These are phyloP conservation scores for Metschnikowia lachancei DNA, from an alignment of 805 yeast species.

Conservation along the genomic window DNA sequence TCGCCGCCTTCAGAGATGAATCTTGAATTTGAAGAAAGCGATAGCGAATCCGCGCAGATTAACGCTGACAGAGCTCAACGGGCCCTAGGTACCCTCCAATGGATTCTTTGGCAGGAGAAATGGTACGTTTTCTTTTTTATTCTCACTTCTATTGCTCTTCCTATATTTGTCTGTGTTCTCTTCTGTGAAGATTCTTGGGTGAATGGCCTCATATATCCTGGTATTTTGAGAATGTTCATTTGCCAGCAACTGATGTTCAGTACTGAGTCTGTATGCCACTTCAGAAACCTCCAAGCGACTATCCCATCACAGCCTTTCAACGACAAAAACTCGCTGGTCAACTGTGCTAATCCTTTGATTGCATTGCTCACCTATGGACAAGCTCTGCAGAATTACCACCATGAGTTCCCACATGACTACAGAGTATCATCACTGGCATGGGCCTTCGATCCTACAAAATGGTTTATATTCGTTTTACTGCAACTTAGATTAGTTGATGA, in stretches of 20 bases:
- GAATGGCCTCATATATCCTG: conserved; percentile 60
- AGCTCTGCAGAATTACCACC: conserved; percentile 90
- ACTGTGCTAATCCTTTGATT: conserved; percentile 57
- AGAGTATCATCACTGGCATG: conserved; percentile 69
- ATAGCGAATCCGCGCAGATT: conserved; percentile 7
- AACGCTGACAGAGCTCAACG: conserved; percentile 8
- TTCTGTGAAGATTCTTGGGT: conserved; percentile 31
- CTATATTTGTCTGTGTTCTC: conserved; percentile 25
- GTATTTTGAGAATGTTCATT: conserved; percentile 63
- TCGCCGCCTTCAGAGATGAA: conserved; percentile 3
- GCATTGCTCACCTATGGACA: conserved; percentile 80
- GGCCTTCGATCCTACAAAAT: conserved; percentile 85
- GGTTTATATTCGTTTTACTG: conserved; percentile 55
- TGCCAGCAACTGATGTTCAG: conserved; percentile 80
- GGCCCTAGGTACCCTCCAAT: conserved; percentile 18
- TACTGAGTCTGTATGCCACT: conserved; percentile 82
- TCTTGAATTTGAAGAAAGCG: conserved; percentile 12
- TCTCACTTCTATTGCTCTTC: conserved; percentile 31
- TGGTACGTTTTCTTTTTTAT: conserved; percentile 28
- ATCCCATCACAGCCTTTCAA: conserved; percentile 53
- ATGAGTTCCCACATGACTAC: conserved; percentile 90
- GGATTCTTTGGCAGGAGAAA: conserved; percentile 38
- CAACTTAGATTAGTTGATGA: conserved; percentile 58
- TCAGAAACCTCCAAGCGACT: conserved; percentile 55
- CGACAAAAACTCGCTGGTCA: conserved; percentile 64